phyloP scores from a whole-genome alignment of 176 grass and related monocot species.

The Phoenix dactylifera region DNA sequence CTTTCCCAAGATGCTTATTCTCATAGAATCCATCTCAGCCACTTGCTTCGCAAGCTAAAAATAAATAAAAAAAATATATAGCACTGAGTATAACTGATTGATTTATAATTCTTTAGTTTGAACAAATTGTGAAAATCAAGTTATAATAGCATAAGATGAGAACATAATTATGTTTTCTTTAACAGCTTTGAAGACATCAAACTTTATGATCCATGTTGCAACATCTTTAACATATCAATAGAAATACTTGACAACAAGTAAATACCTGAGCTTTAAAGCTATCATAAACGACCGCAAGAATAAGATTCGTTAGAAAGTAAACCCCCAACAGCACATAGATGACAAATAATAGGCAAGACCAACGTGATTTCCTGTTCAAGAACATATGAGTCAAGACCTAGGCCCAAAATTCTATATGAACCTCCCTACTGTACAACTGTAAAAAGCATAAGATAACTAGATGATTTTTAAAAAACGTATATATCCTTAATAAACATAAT shows the following conservation, averaged over 20 bases:
- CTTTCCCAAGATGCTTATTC: conserved; percentile 72
- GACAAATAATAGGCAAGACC: conserved; percentile 81
- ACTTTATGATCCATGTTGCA: too few relatives aligned
- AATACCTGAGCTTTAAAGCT: conserved; percentile 93
- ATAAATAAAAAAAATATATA: background rate
- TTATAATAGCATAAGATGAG: too few relatives aligned
- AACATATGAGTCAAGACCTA: conserved; percentile 4
- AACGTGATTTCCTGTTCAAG: conserved; percentile 80
- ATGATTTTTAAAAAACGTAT: too few relatives aligned
- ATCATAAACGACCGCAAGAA: conserved; percentile 98
- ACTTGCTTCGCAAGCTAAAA: conserved; percentile 82
- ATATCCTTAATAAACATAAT: too few relatives aligned
- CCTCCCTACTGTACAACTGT: too few relatives aligned
- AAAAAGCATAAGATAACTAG: too few relatives aligned
- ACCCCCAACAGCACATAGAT: conserved; percentile 87
- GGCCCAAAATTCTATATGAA: background rate
- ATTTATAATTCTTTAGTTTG: too few relatives aligned
- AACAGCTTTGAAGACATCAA: too few relatives aligned
- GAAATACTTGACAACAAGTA: conserved; percentile 1
- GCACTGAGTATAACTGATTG: too few relatives aligned
- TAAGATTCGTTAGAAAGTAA: conserved; percentile 98
- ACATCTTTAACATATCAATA: too few relatives aligned
- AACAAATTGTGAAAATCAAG: too few relatives aligned
- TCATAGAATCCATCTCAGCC: conserved; percentile 57
- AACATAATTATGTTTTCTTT: too few relatives aligned